Base-by-base conservation (phyloP, 2,329 filamentous ascomycete species). In the Aspergillus alliaceus region DNA sequence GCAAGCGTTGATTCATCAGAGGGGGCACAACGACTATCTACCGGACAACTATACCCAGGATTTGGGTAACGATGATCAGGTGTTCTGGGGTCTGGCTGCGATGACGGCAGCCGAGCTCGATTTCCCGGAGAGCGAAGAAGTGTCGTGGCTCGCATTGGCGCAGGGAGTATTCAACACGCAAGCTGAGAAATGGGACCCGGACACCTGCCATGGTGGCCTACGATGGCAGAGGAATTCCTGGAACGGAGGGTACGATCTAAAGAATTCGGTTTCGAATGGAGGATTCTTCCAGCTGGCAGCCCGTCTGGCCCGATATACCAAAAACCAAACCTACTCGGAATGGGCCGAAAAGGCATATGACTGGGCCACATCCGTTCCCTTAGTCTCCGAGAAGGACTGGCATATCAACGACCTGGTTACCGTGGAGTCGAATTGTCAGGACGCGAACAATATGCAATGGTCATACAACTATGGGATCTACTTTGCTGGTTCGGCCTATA, bases 111-210 rank as follows among this genome's bases (percentile, higher is more conserved):
- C 82, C 31, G 83, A 86, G 51, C 54, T 69, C 8, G 72, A 72
- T 22, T 75, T 73, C 29, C 72, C 72, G 11, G 67, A 68, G 0
- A 61, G 77, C 0, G 84, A 82, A 58, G 71, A 87, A 57, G 86
- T 89, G 1, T 86, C 89, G 60, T 96, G 90, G 90, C 81, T 95
- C n/a, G 86, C 87, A 12, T 81, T 96, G 44, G 87, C 84, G 1
- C 89, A 92, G 72, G 89, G 88, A 14, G 89, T 91, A 1, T 96
- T 93, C 74, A 91, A 95, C 76, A 86, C 88, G 51, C 91, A 91
- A 68, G 84, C 84, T 3, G 75, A 75, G 15, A 84, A 90, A 20
- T 93, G 90, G 88, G 87, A 95, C 64, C 77, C 75, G 4, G 66
- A 74, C 0, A 80, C 79, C 1, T 96, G 91, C 72, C 79, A 77